Conservation (phyloP, 225 moss, liverwort and hornwort genomes). For the Marchantia paleacea region DNA sequence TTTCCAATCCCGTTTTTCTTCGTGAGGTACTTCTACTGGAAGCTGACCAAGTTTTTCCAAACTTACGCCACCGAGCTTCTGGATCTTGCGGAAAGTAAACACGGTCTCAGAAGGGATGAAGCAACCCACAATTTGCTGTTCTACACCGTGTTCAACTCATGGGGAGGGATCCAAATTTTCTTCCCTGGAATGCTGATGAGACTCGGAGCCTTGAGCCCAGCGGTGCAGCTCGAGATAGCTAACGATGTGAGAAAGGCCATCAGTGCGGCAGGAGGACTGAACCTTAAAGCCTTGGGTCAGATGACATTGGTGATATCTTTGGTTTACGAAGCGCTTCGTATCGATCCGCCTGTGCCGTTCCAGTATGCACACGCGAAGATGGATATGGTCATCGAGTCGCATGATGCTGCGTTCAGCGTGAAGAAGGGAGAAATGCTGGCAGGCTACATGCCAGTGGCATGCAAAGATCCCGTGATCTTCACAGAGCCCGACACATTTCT, state of each 20-base stretch:
- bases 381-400: conserved; percentile 42
- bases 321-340: conserved; percentile 45
- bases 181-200: conserved; percentile 24
- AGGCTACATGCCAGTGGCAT: conserved; percentile 7
- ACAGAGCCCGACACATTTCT: background rate
- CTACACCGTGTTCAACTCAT: conserved; percentile 35
- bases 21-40: conserved; percentile 11
- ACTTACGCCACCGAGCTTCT: conserved; percentile 32
- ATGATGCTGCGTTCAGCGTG: conserved; percentile 43
- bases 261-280: conserved; percentile 34
- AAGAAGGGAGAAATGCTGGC: conserved; percentile 30
- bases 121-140: conserved; percentile 46
- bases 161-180: conserved; percentile 33
- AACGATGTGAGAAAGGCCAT: conserved; percentile 41
- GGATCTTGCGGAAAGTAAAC: conserved; percentile 33
- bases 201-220: conserved; percentile 25
- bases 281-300: conserved; percentile 24
- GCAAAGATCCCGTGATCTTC: conserved; percentile 13
- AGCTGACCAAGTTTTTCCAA: conserved; percentile 31
- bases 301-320: conserved; percentile 44
- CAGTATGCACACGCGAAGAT: conserved; percentile 49
- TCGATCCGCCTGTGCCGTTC: conserved; percentile 44
- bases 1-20: conserved; percentile 30
- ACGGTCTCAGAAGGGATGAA: conserved; percentile 38
- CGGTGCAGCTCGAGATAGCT: conserved; percentile 38